Evolutionary conservation across 2,329 filamentous ascomycete species (phyloP), one percentile per base, ranked within the genome.

Genomic region (Claviceps sp.): DNA sequence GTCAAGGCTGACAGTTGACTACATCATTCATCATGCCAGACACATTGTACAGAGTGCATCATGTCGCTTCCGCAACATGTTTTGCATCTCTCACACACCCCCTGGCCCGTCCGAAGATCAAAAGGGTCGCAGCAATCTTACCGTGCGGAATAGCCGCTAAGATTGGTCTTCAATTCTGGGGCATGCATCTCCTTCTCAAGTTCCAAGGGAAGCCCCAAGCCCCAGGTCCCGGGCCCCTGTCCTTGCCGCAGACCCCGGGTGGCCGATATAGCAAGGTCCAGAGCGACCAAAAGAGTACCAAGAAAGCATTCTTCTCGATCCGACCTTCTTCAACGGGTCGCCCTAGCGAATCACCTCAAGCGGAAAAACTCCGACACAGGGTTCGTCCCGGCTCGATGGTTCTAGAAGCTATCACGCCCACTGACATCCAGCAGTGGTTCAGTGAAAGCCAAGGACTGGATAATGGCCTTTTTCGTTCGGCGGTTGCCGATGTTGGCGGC

Each of bases 111-210:
- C 39, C 17, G 16, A 19, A 19, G 17, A 11, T 40, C 30, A 44
- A 22, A 3, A 37, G 34, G 41, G 39, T 52, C 47, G 41, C 47
- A 34, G 47, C 47, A 52, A 50, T 49, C 47, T 52, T 45, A 50
- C 34, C 37, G 26, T 49, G 46, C 51, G 47, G 47, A 46, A 52
- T 48, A 52, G 46, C 50, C 50, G 47, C 51, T 47, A 42, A 17
- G 26, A 50, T 39, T 44, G 30, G 42, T 45, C 2, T 46, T 50
- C 51, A 46, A 50, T 46, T 44, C 34, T 38, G 51, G 47, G 41
- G 46, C 51, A 40, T 49, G 5, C 47, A n/a, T 43, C 41, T 26
- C 43, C 43, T 42, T 43, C 43, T 26, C 37, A n/a, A 30, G 17
- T 50, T 24, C 48, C 44, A 45, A 38, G n/a, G 17, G 22, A 47